Conservation (phyloP, 768 basidiomycete species). For the Filobasidium floriforme region DNA sequence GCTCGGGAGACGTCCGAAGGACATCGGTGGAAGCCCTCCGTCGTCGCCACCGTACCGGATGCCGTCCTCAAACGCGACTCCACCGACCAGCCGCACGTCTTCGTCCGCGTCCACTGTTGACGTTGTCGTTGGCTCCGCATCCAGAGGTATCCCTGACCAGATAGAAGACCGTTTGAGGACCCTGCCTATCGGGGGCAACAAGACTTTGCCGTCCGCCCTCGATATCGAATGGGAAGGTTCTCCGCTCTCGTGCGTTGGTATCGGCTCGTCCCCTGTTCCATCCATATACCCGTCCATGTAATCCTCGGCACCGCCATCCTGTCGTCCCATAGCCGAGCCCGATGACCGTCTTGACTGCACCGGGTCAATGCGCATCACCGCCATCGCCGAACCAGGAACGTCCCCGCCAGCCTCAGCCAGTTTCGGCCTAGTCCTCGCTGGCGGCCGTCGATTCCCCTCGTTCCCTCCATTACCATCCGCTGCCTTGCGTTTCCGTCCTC, state of each 20-base stretch:
- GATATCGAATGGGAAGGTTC: background rate
- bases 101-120: background rate
- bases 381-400: background rate
- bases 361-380: background rate
- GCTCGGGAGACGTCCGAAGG: constrained; percentile 17
- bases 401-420: background rate
- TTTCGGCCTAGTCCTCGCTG: background rate
- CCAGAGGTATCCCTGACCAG: constrained; percentile 14
- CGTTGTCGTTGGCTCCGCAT: background rate
- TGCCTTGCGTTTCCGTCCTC: constrained; percentile 14
- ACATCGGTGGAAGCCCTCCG: constrained; percentile 17
- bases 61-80: constrained; percentile 13
- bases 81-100: constrained; percentile 6
- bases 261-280: background rate
- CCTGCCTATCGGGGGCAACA: constrained; percentile 12
- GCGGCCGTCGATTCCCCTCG: background rate
- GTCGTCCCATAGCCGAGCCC: background rate
- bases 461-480: background rate
- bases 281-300: background rate
- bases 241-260: background rate
- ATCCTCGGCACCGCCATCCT: background rate
- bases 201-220: background rate
- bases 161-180: constrained; percentile 19
- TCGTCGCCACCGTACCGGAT: constrained; percentile 23
- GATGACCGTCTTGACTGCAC: background rate